Evolutionary conservation across 1,139 yeast species (phyloP), one percentile per base, ranked within the genome.

Genomic region (Candida gigantensis): DNA sequence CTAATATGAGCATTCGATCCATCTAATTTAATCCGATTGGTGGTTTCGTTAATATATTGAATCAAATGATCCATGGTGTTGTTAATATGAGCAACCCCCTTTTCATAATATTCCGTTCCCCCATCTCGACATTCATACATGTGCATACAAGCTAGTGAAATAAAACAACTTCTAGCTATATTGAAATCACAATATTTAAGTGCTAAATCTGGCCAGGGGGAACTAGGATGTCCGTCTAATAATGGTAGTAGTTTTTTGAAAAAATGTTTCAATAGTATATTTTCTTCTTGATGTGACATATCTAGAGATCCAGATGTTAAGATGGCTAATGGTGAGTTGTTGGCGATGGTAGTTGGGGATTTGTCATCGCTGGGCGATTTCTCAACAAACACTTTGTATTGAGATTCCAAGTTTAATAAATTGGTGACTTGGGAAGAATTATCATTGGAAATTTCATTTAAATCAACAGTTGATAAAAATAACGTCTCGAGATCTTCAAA

Each of bases 131-230:
- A 67, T 39, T 74, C 79, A 46, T 73, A 74, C 24, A 76, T 55
- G 50, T 76, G 81, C 29, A 75, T 73, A 34, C 79, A 74, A 5
- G 78, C 72, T 14, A 76, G 50, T 1, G 79, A 72, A 17, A 76
- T 64, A 42, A 76, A 75, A 43, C 81, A 75, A 42, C 77, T 70
- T 40, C 77, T 60, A 1, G 81, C 81, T 29, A 75, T 64, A 45
- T 74, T 77, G 46, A 73, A 69, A 47, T 76, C 78, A 44, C 81
- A 76, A 46, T 76, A 74, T 36, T 71, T 68, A 41, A 76, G 55
- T 20, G 79, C 78, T 35, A 76, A 52, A 39, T 74, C 76, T 0
- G 81, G 81, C 80, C 80, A 74, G 2, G 81, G 81, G 0, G 78
- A 63, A 32, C 72, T 71, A 1, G 81, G 81, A 49, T 74, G 80